Percentiles rank a stretch among this genome's conserved stretches.
These are phyloP conservation scores for Neonectria hederae DNA, from an alignment of 2,329 filamentous ascomycete genomes.

Conservation along the genomic window DNA sequence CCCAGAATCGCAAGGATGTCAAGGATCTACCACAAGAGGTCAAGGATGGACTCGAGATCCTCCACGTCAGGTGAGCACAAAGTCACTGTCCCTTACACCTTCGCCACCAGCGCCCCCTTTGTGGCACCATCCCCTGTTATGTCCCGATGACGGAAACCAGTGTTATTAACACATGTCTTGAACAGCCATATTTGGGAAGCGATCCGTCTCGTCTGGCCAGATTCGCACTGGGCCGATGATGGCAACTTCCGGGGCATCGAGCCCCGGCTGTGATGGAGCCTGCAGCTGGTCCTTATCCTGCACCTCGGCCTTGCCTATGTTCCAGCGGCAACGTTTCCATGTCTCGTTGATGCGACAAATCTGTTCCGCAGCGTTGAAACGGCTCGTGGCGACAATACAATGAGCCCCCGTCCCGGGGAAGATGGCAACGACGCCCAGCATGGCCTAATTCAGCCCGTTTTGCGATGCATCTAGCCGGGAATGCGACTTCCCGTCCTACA, in stretches of 20 bases:
- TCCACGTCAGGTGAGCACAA: constrained; percentile 80
- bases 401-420: constrained; percentile 16
- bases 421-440: constrained; percentile 19
- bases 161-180: constrained; percentile 46
- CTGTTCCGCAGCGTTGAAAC: constrained; percentile 36
- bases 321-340: constrained; percentile 13
- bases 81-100: constrained; percentile 23
- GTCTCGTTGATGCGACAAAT: constrained; percentile 26
- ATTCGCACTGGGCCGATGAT: constrained; percentile 83
- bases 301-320: neutral
- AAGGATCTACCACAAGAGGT: constrained; percentile 93
- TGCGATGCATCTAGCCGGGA: constrained; percentile 42
- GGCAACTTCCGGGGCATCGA: constrained; percentile 75
- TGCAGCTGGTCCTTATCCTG: constrained; percentile 1
- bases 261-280: constrained; percentile 72
- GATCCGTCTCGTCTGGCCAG: constrained; percentile 90
- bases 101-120: constrained; percentile 27
- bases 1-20: constrained; percentile 90
- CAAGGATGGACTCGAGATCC: constrained; percentile 83
- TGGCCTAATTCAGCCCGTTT: constrained; percentile 42
- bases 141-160: constrained; percentile 28
- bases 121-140: constrained; percentile 34
- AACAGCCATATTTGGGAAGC: constrained; percentile 92
- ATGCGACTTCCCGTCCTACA: constrained; percentile 36
- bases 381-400: constrained; percentile 26